These are phyloP conservation scores for Eurotiales sp. DNA, from an alignment of 2,329 filamentous ascomycete species.

Conservation along the genomic window DNA sequence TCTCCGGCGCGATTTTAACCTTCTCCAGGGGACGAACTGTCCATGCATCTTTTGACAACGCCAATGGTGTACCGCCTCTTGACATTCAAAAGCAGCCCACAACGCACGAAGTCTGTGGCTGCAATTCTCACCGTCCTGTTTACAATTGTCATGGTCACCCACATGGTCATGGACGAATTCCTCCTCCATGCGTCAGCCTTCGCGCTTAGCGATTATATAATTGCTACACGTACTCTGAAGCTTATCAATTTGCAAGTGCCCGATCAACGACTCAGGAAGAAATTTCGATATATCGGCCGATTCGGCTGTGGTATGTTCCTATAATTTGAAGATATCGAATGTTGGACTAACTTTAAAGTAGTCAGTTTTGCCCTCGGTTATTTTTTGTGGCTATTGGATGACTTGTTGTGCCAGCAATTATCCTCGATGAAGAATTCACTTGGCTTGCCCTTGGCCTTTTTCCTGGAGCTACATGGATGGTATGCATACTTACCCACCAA, in stretches of 20 bases:
- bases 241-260: constrained; percentile 33
- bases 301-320: constrained; percentile 24
- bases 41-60: constrained; percentile 43
- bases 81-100: constrained; percentile 27
- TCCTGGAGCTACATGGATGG: constrained; percentile 44
- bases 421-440: constrained; percentile 24
- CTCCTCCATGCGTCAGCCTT: constrained; percentile 38
- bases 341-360: constrained; percentile 13
- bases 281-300: constrained; percentile 18
- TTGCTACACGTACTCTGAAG: constrained; percentile 27
- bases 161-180: constrained; percentile 45
- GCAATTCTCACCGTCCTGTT: constrained; percentile 3
- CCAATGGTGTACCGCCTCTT: constrained; percentile 42
- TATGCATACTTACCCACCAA: constrained; percentile 22
- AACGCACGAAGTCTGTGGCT: constrained; percentile 20
- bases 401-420: constrained; percentile 30
- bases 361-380: constrained; percentile 38
- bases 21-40: constrained; percentile 36
- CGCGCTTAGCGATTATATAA: constrained; percentile 32
- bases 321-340: background rate
- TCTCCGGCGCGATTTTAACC: background rate
- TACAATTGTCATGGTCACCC: constrained; percentile 37
- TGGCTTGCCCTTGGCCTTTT: constrained; percentile 37
- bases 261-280: constrained; percentile 22
- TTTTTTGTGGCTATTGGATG: constrained; percentile 39